phyloP scores from a whole-genome alignment of 371 early-diverging fungal genomes.

The Mortierella sp. region DNA sequence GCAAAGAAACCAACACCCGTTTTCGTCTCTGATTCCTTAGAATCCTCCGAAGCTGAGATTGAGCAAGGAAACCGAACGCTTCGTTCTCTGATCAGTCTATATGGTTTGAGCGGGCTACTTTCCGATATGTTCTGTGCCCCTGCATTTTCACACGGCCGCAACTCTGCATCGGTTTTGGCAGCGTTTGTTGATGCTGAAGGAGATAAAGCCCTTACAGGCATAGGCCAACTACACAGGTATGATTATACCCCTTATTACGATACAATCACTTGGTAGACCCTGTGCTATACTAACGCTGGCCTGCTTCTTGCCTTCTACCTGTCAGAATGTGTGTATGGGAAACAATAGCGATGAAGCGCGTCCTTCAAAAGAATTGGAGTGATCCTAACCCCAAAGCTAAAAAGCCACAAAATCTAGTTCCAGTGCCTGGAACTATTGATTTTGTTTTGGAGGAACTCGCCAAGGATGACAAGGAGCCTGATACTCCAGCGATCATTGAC shows the following conservation, averaged over 20 bases:
- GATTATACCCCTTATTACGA: background rate
- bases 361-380: slow-evolving; percentile 78
- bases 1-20: background rate
- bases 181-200: slow-evolving; percentile 69
- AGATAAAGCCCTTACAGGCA: slow-evolving; percentile 61
- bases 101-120: slow-evolving; percentile 75
- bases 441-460: slow-evolving; percentile 34
- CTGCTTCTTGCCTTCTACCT: background rate
- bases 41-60: slow-evolving; percentile 61
- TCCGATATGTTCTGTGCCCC: slow-evolving; percentile 82
- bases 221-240: slow-evolving; percentile 78
- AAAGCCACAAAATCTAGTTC: slow-evolving; percentile 20
- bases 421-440: slow-evolving; percentile 32
- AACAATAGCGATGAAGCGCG: slow-evolving; percentile 67
- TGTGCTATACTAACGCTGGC: background rate
- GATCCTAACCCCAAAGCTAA: slow-evolving; percentile 50
- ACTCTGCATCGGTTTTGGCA: slow-evolving; percentile 70
- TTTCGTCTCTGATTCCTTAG: slow-evolving; percentile 19
- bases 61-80: slow-evolving; percentile 67
- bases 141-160: slow-evolving; percentile 74
- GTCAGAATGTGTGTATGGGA: slow-evolving; percentile 79
- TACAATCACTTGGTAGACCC: background rate
- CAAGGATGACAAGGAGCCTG: slow-evolving; percentile 36
- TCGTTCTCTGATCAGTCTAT: slow-evolving; percentile 72
- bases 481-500: slow-evolving; percentile 51